Evolutionary conservation across 495 filamentous ascomycete genomes (phyloP).

Genomic region (Xeromyces bisporus): DNA sequence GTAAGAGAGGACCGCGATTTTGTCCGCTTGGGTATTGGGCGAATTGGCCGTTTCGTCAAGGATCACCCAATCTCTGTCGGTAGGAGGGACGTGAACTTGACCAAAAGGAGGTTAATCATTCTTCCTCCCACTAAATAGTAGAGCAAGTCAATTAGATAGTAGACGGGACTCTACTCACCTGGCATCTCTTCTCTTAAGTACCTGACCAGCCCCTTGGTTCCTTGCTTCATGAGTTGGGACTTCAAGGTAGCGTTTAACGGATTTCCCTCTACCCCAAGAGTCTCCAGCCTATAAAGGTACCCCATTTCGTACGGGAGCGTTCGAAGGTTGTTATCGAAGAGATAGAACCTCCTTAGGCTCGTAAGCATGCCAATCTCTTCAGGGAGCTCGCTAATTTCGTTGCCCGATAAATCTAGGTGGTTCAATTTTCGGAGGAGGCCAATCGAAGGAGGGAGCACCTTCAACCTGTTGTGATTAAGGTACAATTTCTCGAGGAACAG

Average conservation of each 20-base stretch:
- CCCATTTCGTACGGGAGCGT: constrained; percentile 75
- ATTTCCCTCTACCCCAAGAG: constrained; percentile 85
- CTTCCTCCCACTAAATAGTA: too few relatives aligned
- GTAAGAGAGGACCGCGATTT: constrained; percentile 70
- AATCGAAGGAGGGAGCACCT: constrained; percentile 55
- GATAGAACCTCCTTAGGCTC: constrained; percentile 55
- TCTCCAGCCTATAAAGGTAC: constrained; percentile 67
- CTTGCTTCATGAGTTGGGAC: constrained; percentile 63
- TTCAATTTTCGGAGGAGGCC: constrained; percentile 62
- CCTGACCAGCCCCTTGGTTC: constrained; percentile 69
- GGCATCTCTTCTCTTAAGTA: constrained; percentile 66
- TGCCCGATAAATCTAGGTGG: constrained; percentile 74
- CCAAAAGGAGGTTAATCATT: not conserved
- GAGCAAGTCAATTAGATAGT: too few relatives aligned
- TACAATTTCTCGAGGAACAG: constrained; percentile 77
- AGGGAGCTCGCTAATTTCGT: constrained; percentile 66
- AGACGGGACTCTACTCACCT: constrained; percentile 42
- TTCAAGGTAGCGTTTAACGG: constrained; percentile 56
- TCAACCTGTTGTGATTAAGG: constrained; percentile 78
- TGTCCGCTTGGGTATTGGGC: constrained; percentile 28
- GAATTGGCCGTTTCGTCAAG: constrained; percentile 39
- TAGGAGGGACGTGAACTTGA: constrained; percentile 44
- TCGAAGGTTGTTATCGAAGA: constrained; percentile 80
- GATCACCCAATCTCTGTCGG: constrained; percentile 52
- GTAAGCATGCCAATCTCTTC: constrained; percentile 93